phyloP scores from a whole-genome alignment of 495 filamentous ascomycete species.

The Penicillium salamii region DNA sequence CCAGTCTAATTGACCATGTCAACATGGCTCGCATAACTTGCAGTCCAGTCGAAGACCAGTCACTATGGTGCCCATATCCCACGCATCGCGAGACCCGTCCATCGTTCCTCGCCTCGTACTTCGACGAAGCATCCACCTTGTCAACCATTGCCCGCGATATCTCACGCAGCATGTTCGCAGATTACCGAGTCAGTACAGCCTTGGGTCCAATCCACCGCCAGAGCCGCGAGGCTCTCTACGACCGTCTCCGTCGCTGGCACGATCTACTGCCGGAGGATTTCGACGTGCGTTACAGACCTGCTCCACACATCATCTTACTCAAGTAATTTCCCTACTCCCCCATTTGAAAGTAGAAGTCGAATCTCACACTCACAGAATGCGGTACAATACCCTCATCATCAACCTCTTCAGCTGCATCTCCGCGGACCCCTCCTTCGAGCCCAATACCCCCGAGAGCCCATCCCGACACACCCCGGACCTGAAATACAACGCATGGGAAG shows the following conservation, averaged over 20 bases:
- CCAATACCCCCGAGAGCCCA: slow-evolving; percentile 36
- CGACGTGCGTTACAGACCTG: slow-evolving; percentile 18
- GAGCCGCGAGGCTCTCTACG: slow-evolving; percentile 32
- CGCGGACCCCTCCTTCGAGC: slow-evolving; percentile 20
- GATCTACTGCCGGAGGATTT: slow-evolving; percentile 31
- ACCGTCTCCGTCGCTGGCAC: slow-evolving; percentile 33
- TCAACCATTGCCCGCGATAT: slow-evolving; percentile 43
- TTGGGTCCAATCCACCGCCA: slow-evolving; percentile 16
- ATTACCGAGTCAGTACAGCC: slow-evolving; percentile 1
- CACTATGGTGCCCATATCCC: slow-evolving; percentile 40
- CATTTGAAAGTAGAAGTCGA: not conserved
- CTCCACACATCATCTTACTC: slow-evolving; percentile 40
- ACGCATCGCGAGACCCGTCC: slow-evolving; percentile 30
- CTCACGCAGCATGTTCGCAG: slow-evolving; percentile 36
- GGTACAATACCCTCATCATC: slow-evolving; percentile 37
- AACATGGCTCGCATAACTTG: slow-evolving; percentile 27
- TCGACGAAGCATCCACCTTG: slow-evolving; percentile 39
- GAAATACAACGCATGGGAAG: slow-evolving; percentile 24
- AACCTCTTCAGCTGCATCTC: slow-evolving; percentile 37
- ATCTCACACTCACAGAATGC: slow-evolving; percentile 29
- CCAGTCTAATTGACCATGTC: slow-evolving; percentile 37
- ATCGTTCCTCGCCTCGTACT: slow-evolving; percentile 35
- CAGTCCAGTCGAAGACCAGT: slow-evolving; percentile 14
- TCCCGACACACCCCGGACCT: slow-evolving; percentile 19
- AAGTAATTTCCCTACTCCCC: slow-evolving; percentile 16